These are phyloP conservation scores for Diaporthe sp. DNA, from an alignment of 2,329 filamentous ascomycete species.

Conservation along the genomic window DNA sequence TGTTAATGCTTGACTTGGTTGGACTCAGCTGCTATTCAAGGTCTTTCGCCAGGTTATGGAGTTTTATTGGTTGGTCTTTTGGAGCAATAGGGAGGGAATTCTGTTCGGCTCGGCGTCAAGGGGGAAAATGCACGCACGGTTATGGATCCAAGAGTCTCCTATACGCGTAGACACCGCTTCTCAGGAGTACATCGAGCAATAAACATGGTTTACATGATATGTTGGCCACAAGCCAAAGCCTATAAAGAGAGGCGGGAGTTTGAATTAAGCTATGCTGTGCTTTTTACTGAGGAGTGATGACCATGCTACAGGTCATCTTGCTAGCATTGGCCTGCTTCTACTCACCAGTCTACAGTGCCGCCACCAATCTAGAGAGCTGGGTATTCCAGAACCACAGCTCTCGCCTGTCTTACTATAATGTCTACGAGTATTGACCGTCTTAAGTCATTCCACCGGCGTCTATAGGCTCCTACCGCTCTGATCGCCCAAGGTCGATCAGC, in stretches of 20 bases:
- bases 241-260: background rate
- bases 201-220: background rate
- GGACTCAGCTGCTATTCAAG: background rate
- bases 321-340: background rate
- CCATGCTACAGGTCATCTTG: background rate
- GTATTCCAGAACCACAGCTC: background rate
- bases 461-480: background rate
- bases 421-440: background rate
- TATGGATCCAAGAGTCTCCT: slow-evolving; percentile 3
- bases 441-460: background rate
- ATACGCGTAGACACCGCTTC: slow-evolving; percentile 42
- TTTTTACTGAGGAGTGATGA: background rate
- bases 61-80: background rate
- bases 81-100: slow-evolving; percentile 14
- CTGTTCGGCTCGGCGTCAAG: slow-evolving; percentile 33
- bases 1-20: slow-evolving; percentile 3
- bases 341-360: background rate
- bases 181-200: slow-evolving; percentile 44
- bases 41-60: background rate
- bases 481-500: background rate
- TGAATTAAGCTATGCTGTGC: too few species aligned
- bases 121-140: slow-evolving; percentile 29
- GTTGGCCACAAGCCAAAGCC: background rate
- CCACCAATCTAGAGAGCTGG: background rate
- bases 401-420: background rate